A percentile compares a stretch with the other conserved stretches of the same genome.
Evolutionary conservation across 2,329 filamentous ascomycete species (phyloP).

Genomic region (Aspergillus uvarum): DNA sequence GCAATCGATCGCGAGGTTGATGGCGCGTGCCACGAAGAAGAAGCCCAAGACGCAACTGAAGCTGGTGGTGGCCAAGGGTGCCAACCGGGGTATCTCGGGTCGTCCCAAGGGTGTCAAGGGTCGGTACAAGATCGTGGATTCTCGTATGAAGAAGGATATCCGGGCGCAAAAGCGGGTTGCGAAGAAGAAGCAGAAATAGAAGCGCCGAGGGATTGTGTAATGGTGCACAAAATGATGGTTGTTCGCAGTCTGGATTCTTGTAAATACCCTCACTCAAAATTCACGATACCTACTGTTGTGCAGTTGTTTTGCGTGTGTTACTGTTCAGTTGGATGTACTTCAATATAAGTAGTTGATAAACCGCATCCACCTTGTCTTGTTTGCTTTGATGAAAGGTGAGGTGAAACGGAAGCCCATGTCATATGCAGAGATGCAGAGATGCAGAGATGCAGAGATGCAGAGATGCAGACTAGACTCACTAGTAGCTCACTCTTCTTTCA

Average conservation of each 20-base stretch:
- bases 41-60: slow-evolving; percentile 81
- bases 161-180: slow-evolving; percentile 77
- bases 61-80: slow-evolving; percentile 82
- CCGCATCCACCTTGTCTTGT: no score
- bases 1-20: slow-evolving; percentile 74
- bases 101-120: slow-evolving; percentile 91
- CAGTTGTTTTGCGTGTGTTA: not conserved
- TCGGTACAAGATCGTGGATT: slow-evolving; percentile 95
- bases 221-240: slow-evolving; percentile 12
- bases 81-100: slow-evolving; percentile 81
- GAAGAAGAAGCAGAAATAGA: slow-evolving; percentile 65
- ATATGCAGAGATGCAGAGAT: not conserved
- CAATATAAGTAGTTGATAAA: no score
- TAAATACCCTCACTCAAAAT: slow-evolving; percentile 20
- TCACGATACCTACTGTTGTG: not conserved
- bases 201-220: not conserved
- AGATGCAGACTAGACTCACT: not conserved
- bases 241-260: slow-evolving; percentile 12
- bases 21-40: slow-evolving; percentile 79
- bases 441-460: not conserved
- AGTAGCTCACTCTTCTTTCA: not conserved
- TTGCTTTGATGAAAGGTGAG: no score
- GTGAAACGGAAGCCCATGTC: not conserved
- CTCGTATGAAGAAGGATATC: slow-evolving; percentile 94
- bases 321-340: no score